Conservation (phyloP, 805 yeast genomes). For the Isabelozyma gotoi region DNA sequence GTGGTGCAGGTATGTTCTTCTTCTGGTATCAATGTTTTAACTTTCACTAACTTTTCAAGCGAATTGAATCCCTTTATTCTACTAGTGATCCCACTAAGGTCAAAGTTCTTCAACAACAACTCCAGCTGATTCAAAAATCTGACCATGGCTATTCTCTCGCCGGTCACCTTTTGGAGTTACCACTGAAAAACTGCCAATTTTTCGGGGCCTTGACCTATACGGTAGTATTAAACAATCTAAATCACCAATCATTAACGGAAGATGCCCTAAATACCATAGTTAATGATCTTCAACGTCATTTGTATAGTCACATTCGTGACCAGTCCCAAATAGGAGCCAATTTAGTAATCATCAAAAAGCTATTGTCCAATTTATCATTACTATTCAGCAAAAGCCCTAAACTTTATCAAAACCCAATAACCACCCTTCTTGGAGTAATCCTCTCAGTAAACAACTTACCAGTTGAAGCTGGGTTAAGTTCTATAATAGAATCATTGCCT, state of each 20-base stretch:
- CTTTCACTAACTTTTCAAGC: constrained; percentile 17
- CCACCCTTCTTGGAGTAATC: neutral
- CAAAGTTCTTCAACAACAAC: constrained; percentile 46
- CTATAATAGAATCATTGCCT: neutral
- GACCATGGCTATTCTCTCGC: constrained; percentile 60
- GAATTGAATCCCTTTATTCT: constrained; percentile 46
- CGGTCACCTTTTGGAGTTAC: constrained; percentile 42
- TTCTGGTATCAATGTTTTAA: neutral
- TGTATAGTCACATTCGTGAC: neutral
- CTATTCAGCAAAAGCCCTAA: constrained; percentile 34
- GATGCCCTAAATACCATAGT: constrained; percentile 12
- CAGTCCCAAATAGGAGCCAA: constrained; percentile 8
- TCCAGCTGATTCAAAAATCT: constrained; percentile 61
- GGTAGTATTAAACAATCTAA: constrained; percentile 49
- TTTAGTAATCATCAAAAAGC: constrained; percentile 52
- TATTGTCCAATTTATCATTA: constrained; percentile 54
- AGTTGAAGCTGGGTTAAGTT: neutral
- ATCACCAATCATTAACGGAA: constrained; percentile 2
- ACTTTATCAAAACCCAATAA: neutral
- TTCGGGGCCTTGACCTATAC: constrained; percentile 82
- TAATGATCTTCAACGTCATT: constrained; percentile 5
- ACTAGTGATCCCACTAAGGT: constrained; percentile 39
- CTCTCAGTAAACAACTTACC: neutral
- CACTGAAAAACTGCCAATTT: constrained; percentile 55
- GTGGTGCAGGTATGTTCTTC: constrained; percentile 11